Evolutionary conservation across 805 yeast species (phyloP), one percentile per base, ranked within the genome.

Genomic region (Saturnispora sekii): DNA sequence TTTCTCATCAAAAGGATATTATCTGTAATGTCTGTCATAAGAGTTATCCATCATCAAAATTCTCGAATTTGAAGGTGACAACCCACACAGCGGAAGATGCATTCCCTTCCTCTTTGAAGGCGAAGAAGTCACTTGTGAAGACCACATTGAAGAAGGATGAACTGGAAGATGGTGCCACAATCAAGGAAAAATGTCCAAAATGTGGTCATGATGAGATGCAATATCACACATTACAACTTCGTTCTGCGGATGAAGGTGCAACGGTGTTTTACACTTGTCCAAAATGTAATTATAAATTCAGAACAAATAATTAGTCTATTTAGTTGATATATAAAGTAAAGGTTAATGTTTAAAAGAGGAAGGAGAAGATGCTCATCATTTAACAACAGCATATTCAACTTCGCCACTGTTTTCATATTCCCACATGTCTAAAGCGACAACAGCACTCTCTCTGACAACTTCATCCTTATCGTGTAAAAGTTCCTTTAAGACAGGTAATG

Each of bases 221-320:
- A 62, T 93, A 90, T 63, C 97, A 93, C 61, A 93, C 98, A 4
- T 70, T 93, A 54, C 99, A 93, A 66, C 74, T 93, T 56, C 80
- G 99, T 68, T 84, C 96, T 44, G 99, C 98, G 1, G 99, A 93
- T 73, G 99, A 93, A 74, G 99, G 98, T 74, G 95, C 98, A 28
- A 93, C 99, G 9, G 97, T 93, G 32, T 93, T 93, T 62, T 94
- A 93, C 68, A 90, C 98, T 1, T 93, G 98, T 70, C 82, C 95
- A 1, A 68, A 75, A 35, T 93, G 99, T 74, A 88, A 89, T 36
- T 87, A 90, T 73, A 79, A 86, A 58, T 89, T 85, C 72, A 82
- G 97, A 70, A 89, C 96, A 32, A 90, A 93, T 64, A 93, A 93
- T 63, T 90, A 57, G 51, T 4, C 18, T 10, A 44, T 16, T 21